A percentile compares a stretch with the other conserved stretches of the same genome.
Evolutionary conservation across 768 basidiomycete genomes (phyloP).

Genomic region (Exidia glandulosa): DNA sequence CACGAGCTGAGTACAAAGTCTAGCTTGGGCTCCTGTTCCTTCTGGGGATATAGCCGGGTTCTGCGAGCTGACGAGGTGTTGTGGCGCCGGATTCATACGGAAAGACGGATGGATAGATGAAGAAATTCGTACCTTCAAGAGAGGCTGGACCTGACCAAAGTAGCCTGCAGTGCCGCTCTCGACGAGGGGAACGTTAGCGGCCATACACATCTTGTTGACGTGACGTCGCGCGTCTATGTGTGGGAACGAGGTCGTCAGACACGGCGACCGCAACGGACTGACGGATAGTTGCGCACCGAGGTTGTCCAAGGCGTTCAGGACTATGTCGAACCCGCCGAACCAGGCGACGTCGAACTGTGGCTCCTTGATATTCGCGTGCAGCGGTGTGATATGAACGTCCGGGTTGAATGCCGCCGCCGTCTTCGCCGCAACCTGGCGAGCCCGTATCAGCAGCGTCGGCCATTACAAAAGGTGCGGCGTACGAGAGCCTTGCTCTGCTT

Average conservation of each 20-base stretch:
- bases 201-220: constrained; percentile 97
- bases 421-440: constrained; percentile 66
- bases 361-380: constrained; percentile 95
- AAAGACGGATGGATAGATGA: too few species aligned
- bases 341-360: constrained; percentile 79
- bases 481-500: constrained; percentile 94
- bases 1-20: too few species aligned
- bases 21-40: too few species aligned
- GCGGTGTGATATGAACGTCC: constrained; percentile 72
- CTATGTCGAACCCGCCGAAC: constrained; percentile 85
- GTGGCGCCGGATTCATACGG: neutral
- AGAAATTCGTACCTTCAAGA: constrained; percentile 71
- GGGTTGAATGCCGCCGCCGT: constrained; percentile 82
- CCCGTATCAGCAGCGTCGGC: neutral
- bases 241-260: too few species aligned
- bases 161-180: constrained; percentile 97
- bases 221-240: constrained; percentile 84
- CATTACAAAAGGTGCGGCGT: constrained; percentile 11
- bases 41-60: too few species aligned
- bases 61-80: too few species aligned
- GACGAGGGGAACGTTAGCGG: constrained; percentile 78
- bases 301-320: constrained; percentile 94
- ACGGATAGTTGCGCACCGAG: constrained; percentile 78
- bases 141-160: constrained; percentile 90
- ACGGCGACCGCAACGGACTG: neutral